Base-by-base conservation (phyloP, 768 basidiomycete species). In the Calocybe indica region DNA sequence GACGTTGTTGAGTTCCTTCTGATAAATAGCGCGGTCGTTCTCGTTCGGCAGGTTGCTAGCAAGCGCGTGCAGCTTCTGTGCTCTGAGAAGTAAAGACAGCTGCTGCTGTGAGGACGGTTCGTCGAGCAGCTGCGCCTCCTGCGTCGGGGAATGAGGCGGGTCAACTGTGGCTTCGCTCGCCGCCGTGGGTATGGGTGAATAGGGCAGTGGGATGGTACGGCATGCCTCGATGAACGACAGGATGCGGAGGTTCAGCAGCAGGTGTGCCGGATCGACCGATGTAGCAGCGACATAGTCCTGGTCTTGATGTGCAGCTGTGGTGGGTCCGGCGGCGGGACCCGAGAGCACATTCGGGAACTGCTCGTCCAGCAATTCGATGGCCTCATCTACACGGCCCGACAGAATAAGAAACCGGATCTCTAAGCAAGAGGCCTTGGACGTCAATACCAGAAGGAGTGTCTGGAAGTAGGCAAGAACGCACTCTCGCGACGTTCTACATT, bases 221-320 rank as follows among this genome's bases (percentile, higher is more conserved):
- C 90, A 82, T 14, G 83, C 77, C 64, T 97, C 94, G 58, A 89
- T 83, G 68, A 96, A 97, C 1, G 80, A 79, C 37, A 88, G 83
- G 41, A 96, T 88, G 43, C 85, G 85, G 35, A 97, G 81, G 60
- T 96, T 93, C 51, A 97, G 76, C 12, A 72, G 70, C 45, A 95
- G 73, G 56, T 92, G 89, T 1, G 71, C 63, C n/a, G 92, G 85
- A 40, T 85, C 74, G 28, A 83, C 73, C 5, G 91, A 85, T 1
- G 79, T 84, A 3, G 80, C 67, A 22, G 78, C 68, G 14, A 77
- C 62, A 52, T 80, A 85, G 76, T 63, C 33, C 55, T 68, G 35
- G 55, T 65, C 50, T 56, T 69, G 50, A 61, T 58, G 12, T 56
- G 22, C 22, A 4, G 22, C 4, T 22, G 53, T 13, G 51, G 52